Base-by-base conservation (phyloP, 495 filamentous ascomycete genomes). In the Xylaria venustula region DNA sequence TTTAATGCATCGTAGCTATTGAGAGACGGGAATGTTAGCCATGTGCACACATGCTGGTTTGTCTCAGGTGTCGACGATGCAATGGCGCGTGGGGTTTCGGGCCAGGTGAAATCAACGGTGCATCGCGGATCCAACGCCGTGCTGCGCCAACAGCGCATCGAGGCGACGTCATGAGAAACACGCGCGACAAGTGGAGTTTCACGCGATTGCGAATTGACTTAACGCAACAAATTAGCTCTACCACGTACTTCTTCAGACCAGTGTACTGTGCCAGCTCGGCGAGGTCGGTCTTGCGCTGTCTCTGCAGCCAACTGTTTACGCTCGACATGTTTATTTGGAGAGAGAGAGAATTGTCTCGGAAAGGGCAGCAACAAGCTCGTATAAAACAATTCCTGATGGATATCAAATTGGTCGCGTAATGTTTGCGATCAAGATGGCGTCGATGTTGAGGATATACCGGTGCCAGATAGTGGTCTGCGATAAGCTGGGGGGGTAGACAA, bases 281-380 rank as follows among this genome's bases (percentile, higher is more conserved):
- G 50, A 98, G 84, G 61, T 93, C 90, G 59, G 78, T 78, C 78
- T 97, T 98, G 76, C 88, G 87, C 81, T 95, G 88, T 70, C 86
- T 85, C 64, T 87, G 84, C 66, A 97, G 82, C 87, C 88, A 98
- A 65, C 87, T 85, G 64, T 80, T 79, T 36, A 65, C 70, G 64
- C 73, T 70, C 61, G 75, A 77, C 75, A 79, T 79, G 53, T 25
- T 71, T 66, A 53, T 57, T 14, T n/a, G 12, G 58, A 14, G 25
- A n/a, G 49, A 41, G 30, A 53, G 34, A 30, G 17, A 17, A 45
- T 28, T 20, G 44, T 54, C 36, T 40, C 19, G 46, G 26, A 44
- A 40, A 14, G 36, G 17, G 25, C 15, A 3, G 41, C 5, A 45
- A 48, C 20, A 14, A 25, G 41, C 28, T 34, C 17, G 36, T 23